A percentile compares a stretch with the other conserved stretches of the same genome.
Conservation (phyloP, 768 basidiomycete genomes). For the Leccinum sublutescens region DNA sequence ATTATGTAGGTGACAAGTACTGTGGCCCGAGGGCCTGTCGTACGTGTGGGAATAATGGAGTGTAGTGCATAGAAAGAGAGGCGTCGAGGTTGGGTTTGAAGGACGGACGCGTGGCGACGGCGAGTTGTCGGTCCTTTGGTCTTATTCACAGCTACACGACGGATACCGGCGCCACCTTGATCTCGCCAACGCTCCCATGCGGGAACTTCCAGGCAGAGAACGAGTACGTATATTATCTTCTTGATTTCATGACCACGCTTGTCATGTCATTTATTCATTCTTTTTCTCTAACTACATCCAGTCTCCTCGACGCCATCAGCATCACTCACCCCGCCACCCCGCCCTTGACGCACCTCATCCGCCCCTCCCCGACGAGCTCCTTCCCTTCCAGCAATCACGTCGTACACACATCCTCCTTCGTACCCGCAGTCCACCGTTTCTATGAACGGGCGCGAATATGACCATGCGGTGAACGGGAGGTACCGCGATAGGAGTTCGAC, state of each 20-base stretch:
- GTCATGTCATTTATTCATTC: background rate
- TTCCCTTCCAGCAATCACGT: slow-evolving; percentile 18
- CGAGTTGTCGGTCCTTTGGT: no score
- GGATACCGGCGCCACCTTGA: slow-evolving; percentile 31
- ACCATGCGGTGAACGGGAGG: no score
- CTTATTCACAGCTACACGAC: slow-evolving; percentile 17
- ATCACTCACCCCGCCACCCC: slow-evolving; percentile 25
- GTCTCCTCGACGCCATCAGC: slow-evolving; percentile 34
- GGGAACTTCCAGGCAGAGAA: slow-evolving; percentile 33
- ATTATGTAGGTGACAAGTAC: no score
- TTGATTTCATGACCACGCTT: background rate
- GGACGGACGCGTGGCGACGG: no score
- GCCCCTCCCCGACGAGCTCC: slow-evolving; percentile 25
- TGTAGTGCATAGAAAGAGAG: no score
- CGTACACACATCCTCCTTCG: slow-evolving; percentile 13
- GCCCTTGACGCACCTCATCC: slow-evolving; percentile 30
- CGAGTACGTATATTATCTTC: slow-evolving; percentile 20
- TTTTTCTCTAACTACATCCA: background rate
- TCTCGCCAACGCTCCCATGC: slow-evolving; percentile 27
- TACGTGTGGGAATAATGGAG: no score
- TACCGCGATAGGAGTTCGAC: no score
- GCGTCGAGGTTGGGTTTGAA: no score
- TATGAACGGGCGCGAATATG: slow-evolving; percentile 8
- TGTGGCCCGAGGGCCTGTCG: no score
- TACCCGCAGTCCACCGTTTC: slow-evolving; percentile 9